Conservation (phyloP, 2,329 filamentous ascomycete genomes). For the Pseudogymnoascus sp. region DNA sequence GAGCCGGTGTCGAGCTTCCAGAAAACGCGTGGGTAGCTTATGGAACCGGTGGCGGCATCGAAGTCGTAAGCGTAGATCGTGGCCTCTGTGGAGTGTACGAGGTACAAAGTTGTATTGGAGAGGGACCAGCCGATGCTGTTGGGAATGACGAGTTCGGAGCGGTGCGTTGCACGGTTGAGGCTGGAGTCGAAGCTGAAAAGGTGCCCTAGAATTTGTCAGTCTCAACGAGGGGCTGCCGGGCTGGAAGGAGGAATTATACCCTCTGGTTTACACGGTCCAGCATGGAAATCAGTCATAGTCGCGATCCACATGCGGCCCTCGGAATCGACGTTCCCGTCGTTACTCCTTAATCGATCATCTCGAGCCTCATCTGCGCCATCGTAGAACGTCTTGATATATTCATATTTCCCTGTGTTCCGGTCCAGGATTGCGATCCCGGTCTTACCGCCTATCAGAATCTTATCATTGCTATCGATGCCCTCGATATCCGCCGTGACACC, state of each 20-base stretch:
- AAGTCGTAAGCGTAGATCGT: slow-evolving; percentile 71
- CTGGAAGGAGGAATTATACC: slow-evolving; percentile 19
- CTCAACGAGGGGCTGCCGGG: not conserved
- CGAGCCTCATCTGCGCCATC: slow-evolving; percentile 32
- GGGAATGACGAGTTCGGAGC: slow-evolving; percentile 63
- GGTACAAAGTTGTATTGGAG: slow-evolving; percentile 58
- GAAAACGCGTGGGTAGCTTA: slow-evolving; percentile 62
- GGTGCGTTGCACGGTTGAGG: slow-evolving; percentile 48
- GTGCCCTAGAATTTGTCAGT: slow-evolving; percentile 42
- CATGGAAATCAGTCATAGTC: slow-evolving; percentile 69
- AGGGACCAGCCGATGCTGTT: slow-evolving; percentile 78
- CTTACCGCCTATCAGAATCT: slow-evolving; percentile 72
- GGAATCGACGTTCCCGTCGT: slow-evolving; percentile 75
- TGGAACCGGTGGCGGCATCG: slow-evolving; percentile 49
- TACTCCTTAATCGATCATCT: slow-evolving; percentile 54
- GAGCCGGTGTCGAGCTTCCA: slow-evolving; percentile 47
- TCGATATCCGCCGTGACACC: slow-evolving; percentile 73
- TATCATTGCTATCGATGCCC: slow-evolving; percentile 48
- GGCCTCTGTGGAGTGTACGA: slow-evolving; percentile 66
- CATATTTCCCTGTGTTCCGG: slow-evolving; percentile 45
- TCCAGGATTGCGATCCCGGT: slow-evolving; percentile 73
- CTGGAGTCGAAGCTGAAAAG: slow-evolving; percentile 63
- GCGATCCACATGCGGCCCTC: slow-evolving; percentile 78
- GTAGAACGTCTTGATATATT: slow-evolving; percentile 44
- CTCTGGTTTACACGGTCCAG: slow-evolving; percentile 29